A percentile compares a stretch with the other conserved stretches of the same genome.
Conservation (phyloP, 176 grass and related monocot species). For the Guadua angustifolia region DNA sequence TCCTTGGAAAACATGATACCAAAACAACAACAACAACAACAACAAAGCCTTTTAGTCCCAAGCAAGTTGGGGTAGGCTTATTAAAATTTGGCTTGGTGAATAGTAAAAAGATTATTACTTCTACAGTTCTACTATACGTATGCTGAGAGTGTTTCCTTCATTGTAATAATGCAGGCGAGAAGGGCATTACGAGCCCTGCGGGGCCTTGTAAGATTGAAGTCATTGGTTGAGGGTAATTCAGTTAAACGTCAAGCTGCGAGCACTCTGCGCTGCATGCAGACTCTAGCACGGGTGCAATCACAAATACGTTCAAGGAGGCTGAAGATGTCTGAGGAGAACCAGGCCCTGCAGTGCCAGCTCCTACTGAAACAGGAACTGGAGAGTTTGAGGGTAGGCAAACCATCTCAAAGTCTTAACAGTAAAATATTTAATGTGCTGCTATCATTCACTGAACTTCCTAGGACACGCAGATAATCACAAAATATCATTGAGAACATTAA, state of each 20-base stretch:
- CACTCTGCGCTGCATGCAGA: constrained; percentile 92
- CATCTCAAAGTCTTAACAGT: constrained; percentile 35
- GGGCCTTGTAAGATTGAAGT: constrained; percentile 91
- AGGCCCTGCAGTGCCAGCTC: constrained; percentile 87
- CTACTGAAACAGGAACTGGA: constrained; percentile 91
- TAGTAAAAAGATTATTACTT: constrained; percentile 12
- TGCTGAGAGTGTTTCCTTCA: not conserved
- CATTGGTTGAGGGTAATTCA: constrained; percentile 85
- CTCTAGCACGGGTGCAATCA: constrained; percentile 83
- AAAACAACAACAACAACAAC: no score
- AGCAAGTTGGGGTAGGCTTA: no score
- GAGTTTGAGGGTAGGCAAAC: constrained; percentile 74
- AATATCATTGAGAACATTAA: constrained; percentile 9
- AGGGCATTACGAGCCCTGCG: constrained; percentile 83
- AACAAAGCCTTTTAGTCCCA: no score
- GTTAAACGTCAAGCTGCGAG: constrained; percentile 93
- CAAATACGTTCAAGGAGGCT: constrained; percentile 84
- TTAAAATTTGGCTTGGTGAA: constrained; percentile 13
- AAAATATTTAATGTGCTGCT: constrained; percentile 29
- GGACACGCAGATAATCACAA: not conserved
- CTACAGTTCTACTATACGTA: not conserved
- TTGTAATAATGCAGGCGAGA: constrained; percentile 68
- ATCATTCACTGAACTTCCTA: constrained; percentile 1
- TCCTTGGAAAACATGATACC: constrained; percentile 16
- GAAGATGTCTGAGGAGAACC: constrained; percentile 94